Conservation (phyloP, 257 asterid species). For the Solanum chaucha region DNA sequence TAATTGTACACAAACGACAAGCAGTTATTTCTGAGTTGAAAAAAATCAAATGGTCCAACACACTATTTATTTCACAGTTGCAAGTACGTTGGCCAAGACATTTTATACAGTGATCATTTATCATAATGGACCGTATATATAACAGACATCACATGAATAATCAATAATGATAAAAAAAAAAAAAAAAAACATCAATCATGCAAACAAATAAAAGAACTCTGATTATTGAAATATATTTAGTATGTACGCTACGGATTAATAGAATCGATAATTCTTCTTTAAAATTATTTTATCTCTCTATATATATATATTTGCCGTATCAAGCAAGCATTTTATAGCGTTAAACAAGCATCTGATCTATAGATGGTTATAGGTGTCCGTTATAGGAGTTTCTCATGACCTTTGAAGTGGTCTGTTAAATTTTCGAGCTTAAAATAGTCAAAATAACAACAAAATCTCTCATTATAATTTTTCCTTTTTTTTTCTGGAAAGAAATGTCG, state of each 20-base stretch:
- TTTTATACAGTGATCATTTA: neutral
- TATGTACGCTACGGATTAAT: neutral
- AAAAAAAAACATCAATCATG: neutral
- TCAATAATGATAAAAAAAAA: neutral
- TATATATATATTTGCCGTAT: too few relatives aligned
- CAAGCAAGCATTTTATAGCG: neutral
- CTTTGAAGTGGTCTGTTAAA: too few relatives aligned
- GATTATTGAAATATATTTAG: neutral
- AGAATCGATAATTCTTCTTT: neutral
- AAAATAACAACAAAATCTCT: too few relatives aligned
- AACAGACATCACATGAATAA: neutral
- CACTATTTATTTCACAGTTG: neutral
- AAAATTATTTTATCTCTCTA: neutral
- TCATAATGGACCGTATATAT: neutral
- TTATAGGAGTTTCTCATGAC: too few relatives aligned
- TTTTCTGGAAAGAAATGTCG: too few relatives aligned
- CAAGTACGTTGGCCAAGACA: neutral
- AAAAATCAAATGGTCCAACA: neutral
- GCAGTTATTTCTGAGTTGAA: neutral
- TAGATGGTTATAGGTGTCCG: neutral
- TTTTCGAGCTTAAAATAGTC: neutral
- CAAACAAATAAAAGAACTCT: neutral
- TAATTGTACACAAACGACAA: neutral
- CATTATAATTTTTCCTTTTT: too few relatives aligned
- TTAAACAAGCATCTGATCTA: too few relatives aligned